Base-by-base conservation (phyloP, 139 green algal genomes). In the Dunaliella primolecta region DNA sequence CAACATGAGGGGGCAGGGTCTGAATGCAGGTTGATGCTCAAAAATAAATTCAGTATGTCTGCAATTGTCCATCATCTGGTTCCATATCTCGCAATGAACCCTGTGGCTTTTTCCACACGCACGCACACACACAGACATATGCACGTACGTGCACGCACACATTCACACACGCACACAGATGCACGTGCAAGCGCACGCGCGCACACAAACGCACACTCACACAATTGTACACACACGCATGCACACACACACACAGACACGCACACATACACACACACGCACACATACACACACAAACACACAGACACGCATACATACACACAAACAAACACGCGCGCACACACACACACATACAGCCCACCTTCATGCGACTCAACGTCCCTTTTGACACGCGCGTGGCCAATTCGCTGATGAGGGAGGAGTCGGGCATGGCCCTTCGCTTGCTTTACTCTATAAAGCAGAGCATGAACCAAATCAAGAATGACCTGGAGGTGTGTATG, bases 361-460 rank as follows among this genome's bases (percentile, higher is more conserved):
- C 87, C 0, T 87, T 96, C n/a, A 86, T 79, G 15, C 91, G 90
- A 75, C 83, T 96, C 25, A 88, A 89, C 1, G 83, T 96, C 1
- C 36, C 85, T n/a, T 77, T 95, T 30, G 89, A 94, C 85, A 86
- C 87, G 0, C 78, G 84, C 0, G 89, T 84, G 29, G 92, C 91
- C 1, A 94, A 94, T 34, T 75, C 82, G 1, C 85, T 97, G 11
- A 94, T 95, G 78, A 80, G 83, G 24, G 91, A 92, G 82, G 90
- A 95, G 80, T 87, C 89, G 3, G 93, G 93, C 24, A 86, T 92
- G 7, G 92, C 92, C 21, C 70, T 88, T 25, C 84, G 89, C 25
- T 80, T 97, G 35, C 74, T 96, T 29, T 94, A 94, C 81, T 75
- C 86, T 25, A 90, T 95, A 27, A 95, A 93, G 86, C 88, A 92